phyloP scores from a whole-genome alignment of 75 land plant genomes.

The Pseudotsuga menziesii region DNA sequence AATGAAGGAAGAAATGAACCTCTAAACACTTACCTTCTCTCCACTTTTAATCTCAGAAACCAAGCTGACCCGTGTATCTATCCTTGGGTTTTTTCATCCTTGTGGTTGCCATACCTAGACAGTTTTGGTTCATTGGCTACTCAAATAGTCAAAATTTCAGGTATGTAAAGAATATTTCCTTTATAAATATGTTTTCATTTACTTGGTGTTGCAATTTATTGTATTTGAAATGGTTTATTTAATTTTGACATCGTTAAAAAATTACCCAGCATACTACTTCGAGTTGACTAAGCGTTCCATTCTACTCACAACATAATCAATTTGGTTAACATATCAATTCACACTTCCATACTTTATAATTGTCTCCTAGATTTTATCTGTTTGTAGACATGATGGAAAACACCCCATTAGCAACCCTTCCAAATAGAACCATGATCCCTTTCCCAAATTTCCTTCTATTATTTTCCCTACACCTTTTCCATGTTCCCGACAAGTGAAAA shows the following conservation, averaged over 20 bases:
- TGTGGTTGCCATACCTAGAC: slow-evolving; percentile 17
- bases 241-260: neutral
- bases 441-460: neutral
- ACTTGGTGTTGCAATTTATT: neutral
- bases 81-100: slow-evolving; percentile 15
- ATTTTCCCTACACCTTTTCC: neutral
- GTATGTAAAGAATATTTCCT: neutral
- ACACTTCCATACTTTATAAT: neutral
- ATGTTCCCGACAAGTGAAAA: neutral
- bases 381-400: neutral
- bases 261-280: neutral
- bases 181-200: neutral
- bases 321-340: neutral
- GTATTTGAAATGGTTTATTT: neutral
- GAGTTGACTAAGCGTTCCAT: neutral
- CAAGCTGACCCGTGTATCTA: slow-evolving; percentile 5
- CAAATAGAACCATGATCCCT: neutral
- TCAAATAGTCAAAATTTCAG: slow-evolving; percentile 10
- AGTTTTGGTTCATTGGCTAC: slow-evolving; percentile 8
- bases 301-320: neutral
- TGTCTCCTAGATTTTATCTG: neutral
- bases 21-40: neutral
- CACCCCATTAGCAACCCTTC: neutral
- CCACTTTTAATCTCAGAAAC: neutral
- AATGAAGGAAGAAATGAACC: neutral